These are phyloP conservation scores for Polytrichum formosum DNA, from an alignment of 225 moss, liverwort and hornwort species.

Conservation along the genomic window DNA sequence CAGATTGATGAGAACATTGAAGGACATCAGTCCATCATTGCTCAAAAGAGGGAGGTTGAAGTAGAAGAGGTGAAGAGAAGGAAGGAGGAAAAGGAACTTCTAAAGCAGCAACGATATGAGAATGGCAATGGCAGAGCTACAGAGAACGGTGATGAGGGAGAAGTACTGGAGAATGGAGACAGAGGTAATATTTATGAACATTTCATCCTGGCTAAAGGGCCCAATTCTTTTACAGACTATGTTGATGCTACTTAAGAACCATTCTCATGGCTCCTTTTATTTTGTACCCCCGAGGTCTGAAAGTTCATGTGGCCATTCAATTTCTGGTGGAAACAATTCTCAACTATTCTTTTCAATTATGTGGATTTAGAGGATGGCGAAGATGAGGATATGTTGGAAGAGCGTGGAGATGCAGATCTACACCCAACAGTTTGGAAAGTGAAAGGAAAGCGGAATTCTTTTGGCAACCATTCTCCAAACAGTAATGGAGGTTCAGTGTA, in stretches of 20 bases:
- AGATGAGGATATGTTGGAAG: slow-evolving; percentile 44
- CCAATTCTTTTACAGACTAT: no score
- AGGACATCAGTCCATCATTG: slow-evolving; percentile 69
- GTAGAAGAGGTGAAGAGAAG: slow-evolving; percentile 66
- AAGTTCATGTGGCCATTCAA: no score
- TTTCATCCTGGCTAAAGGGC: no score
- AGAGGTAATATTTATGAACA: slow-evolving; percentile 20
- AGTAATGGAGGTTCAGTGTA: slow-evolving; percentile 57
- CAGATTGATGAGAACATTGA: slow-evolving; percentile 94
- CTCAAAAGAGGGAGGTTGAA: slow-evolving; percentile 80
- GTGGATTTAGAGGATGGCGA: slow-evolving; percentile 45
- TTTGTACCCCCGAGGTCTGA: no score
- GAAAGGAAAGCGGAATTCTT: slow-evolving; percentile 81
- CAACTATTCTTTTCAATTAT: neutral
- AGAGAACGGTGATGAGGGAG: slow-evolving; percentile 41
- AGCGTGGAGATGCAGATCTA: slow-evolving; percentile 28
- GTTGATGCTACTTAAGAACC: no score
- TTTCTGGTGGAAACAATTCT: no score
- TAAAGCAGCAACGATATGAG: slow-evolving; percentile 60
- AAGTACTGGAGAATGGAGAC: slow-evolving; percentile 40
- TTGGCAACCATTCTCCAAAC: slow-evolving; percentile 68
- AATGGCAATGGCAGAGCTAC: slow-evolving; percentile 32
- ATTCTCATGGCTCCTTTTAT: no score
- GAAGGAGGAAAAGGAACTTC: slow-evolving; percentile 59
- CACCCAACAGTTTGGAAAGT: slow-evolving; percentile 88